Conservation (phyloP, 345 rosid species). For the Salix brachista region DNA sequence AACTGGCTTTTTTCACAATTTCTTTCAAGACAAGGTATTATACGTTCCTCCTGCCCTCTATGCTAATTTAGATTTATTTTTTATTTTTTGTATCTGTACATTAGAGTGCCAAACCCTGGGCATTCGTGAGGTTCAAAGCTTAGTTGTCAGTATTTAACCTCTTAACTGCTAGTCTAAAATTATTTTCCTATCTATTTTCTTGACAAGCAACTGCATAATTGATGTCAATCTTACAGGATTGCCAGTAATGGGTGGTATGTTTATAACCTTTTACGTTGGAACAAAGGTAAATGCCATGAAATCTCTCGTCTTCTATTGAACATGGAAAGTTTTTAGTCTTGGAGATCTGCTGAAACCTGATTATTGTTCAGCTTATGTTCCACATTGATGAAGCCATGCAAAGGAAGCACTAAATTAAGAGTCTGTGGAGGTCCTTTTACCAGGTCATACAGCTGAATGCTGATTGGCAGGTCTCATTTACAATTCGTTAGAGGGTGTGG, state of each 20-base stretch:
- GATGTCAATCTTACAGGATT: conserved; percentile 45
- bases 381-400: conserved; percentile 29
- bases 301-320: background rate
- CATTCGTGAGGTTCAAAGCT: too few species aligned
- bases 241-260: conserved; percentile 55
- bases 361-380: conserved; percentile 50
- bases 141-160: too few species aligned
- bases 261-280: conserved; percentile 64
- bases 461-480: too few species aligned
- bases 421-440: background rate
- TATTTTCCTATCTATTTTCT: too few species aligned
- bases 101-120: too few species aligned
- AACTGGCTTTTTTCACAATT: conserved; percentile 70
- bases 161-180: too few species aligned
- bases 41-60: background rate
- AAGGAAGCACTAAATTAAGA: conserved; percentile 18
- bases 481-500: too few species aligned
- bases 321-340: background rate
- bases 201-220: background rate
- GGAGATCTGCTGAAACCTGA: background rate
- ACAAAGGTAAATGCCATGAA: conserved; percentile 51
- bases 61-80: background rate
- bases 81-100: too few species aligned
- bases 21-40: conserved; percentile 59
- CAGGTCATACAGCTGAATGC: background rate